Percentiles rank a stretch among this genome's conserved stretches.
Conservation (phyloP, 176 grass and related monocot genomes). For the Saccharum officinarum region DNA sequence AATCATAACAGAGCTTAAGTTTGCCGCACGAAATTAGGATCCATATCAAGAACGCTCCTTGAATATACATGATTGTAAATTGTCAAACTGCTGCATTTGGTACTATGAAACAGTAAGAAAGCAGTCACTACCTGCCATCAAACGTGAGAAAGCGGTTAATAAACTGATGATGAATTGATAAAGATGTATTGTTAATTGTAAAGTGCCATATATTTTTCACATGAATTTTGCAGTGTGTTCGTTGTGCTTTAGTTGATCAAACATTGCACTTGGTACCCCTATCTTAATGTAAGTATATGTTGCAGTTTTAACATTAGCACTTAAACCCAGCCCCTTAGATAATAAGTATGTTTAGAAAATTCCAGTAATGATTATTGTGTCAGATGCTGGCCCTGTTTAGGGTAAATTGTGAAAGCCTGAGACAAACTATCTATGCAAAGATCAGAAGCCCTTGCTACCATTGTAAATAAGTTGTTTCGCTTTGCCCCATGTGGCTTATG, state of each 20-base stretch:
- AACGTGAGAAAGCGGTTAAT: neutral
- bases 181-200: neutral
- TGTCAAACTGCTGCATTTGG: neutral
- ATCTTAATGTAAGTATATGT: neutral
- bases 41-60: neutral
- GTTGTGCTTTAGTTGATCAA: neutral
- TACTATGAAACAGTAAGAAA: neutral
- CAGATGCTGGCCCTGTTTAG: neutral
- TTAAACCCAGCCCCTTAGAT: neutral
- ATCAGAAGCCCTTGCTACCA: constrained; percentile 32
- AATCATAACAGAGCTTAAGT: neutral
- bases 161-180: neutral
- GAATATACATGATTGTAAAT: neutral
- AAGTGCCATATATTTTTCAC: neutral
- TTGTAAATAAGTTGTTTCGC: neutral
- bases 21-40: neutral
- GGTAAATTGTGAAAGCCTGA: neutral
- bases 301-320: neutral
- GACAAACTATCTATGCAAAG: neutral
- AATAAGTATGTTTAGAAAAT: neutral
- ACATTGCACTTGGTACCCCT: neutral
- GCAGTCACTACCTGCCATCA: neutral
- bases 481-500: neutral
- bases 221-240: no score
- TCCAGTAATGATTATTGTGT: neutral